Conservation (phyloP, 805 yeast species). For the Sungouiozyma intestinalis region DNA sequence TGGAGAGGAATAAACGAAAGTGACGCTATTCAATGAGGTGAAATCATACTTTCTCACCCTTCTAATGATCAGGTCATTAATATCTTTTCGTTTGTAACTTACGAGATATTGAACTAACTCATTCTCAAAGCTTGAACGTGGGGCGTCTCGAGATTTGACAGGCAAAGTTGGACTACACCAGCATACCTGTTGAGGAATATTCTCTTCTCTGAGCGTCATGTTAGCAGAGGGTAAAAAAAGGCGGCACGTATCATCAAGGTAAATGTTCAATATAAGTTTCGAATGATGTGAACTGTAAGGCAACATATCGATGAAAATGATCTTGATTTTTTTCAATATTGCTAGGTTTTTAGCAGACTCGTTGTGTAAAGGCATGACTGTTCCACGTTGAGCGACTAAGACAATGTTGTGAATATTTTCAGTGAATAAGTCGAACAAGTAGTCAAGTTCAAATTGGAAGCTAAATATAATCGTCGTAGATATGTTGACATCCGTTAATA, state of each 20-base stretch:
- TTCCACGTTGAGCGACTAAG: slow-evolving; percentile 27
- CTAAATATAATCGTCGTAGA: slow-evolving; percentile 37
- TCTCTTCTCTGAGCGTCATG: slow-evolving; percentile 43
- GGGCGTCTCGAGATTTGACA: background rate
- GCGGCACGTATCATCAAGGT: slow-evolving; percentile 35
- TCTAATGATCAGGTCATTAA: slow-evolving; percentile 22
- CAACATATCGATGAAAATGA: slow-evolving; percentile 28
- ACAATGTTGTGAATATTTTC: slow-evolving; percentile 12
- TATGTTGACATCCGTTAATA: slow-evolving; percentile 29
- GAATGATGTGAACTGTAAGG: slow-evolving; percentile 50
- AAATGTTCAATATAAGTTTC: slow-evolving; percentile 54
- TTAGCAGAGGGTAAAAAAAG: slow-evolving; percentile 53
- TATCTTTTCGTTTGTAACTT: slow-evolving; percentile 30
- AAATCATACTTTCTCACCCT: slow-evolving; percentile 35
- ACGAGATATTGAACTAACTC: slow-evolving; percentile 37
- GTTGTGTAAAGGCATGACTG: slow-evolving; percentile 18
- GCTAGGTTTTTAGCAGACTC: background rate
- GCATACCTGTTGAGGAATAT: slow-evolving; percentile 51
- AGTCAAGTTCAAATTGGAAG: slow-evolving; percentile 36
- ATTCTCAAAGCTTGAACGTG: slow-evolving; percentile 31
- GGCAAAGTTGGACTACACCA: slow-evolving; percentile 47
- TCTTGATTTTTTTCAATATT: slow-evolving; percentile 7
- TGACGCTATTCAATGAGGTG: slow-evolving; percentile 34
- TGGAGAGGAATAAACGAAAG: slow-evolving; percentile 48
- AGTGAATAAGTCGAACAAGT: slow-evolving; percentile 27